Base-by-base conservation (phyloP, 345 rosid species). In the Gossypium anomalum region DNA sequence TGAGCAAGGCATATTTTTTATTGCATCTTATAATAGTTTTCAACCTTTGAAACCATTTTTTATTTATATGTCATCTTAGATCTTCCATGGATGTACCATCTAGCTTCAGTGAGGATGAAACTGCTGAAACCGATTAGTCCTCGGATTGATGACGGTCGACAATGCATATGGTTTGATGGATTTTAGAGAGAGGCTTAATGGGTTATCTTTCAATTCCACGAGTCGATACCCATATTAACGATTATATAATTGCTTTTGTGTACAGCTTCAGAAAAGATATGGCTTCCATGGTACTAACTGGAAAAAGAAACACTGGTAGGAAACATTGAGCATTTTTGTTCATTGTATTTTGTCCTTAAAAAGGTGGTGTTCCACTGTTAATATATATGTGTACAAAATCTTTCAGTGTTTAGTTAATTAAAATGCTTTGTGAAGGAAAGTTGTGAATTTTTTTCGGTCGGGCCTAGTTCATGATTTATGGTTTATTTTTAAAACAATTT, bases 51-150 rank as follows among this genome's bases (percentile, higher is more conserved):
- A 71, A 73, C 70, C 70, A 11, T 65, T 23, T 57, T 49, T 38
- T 47, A 13, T 23, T 57, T 49, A 34, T 47, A 13, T 66, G 38
- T 45, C 55, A 12, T 69, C 38, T 5, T 74, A 88, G 94, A 77
- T 82, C 87, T 76, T 79, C 78, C 70, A 62, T 68, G 65, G 91
- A 85, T 78, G 82, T 81, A 73, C 83, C 83, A 2, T 86, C 87
- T 56, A 86, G 90, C 84, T 84, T 84, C 84, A 91, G 90, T 38
- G 93, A 89, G 72, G 97, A 89, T 74, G 89, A 91, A 77, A 84
- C 88, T 52, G 91, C 84, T 57, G 94, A 85, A 70, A 82, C 86
- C 8, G 85, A 87, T 85, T 86, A 86, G 65, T 86, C 93, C 14
- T 43, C 77, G 78, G 93, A 84, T 60, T 81, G 77, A 81, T 68